Evolutionary conservation across 148 eudicot genomes (phyloP), one percentile per base, ranked within the genome.

Genomic region (Chenopodium berlandieri): DNA sequence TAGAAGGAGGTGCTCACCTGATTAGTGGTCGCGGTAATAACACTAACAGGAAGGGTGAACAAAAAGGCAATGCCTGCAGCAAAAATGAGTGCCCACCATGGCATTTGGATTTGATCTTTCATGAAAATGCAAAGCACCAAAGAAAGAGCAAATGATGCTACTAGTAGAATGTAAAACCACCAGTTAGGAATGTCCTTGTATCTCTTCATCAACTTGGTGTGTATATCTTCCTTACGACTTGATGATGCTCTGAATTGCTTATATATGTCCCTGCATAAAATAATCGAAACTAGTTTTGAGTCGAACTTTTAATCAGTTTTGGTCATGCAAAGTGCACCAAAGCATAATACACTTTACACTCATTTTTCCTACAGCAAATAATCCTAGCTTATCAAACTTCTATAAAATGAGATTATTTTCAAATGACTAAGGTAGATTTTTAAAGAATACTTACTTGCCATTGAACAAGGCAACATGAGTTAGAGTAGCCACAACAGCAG

Each of bases 71-170:
- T 84, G 76, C 47, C 85, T 54, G 92, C 76, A 75, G 98, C 97
- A 76, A 94, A 89, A 71, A 94, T 78, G 54, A 94, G 97, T 20
- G 88, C 98, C 98, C 98, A 94, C 98, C 98, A 94, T 75, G 98
- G 97, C 92, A 94, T 86, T 81, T 94, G 98, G 84, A 94, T 82
- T 82, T 94, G 87, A 80, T 89, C 83, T 7, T 89, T 91, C 90
- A 92, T 87, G 84, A 88, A 68, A 67, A 87, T 93, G 89, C 94
- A 91, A 48, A 94, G 92, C 40, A 84, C 67, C 30, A 94, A 83
- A 72, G 97, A 89, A 64, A 87, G 69, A 9, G 73, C 84, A 48
- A 94, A 32, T 50, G 98, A 89, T 46, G 72, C 85, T 48, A 31
- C 87, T n/a, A 94, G 87, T 84, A 94, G 78, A 40, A 84, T 3